phyloP scores from a whole-genome alignment of 2,329 filamentous ascomycete species.

The Apiospora marii region DNA sequence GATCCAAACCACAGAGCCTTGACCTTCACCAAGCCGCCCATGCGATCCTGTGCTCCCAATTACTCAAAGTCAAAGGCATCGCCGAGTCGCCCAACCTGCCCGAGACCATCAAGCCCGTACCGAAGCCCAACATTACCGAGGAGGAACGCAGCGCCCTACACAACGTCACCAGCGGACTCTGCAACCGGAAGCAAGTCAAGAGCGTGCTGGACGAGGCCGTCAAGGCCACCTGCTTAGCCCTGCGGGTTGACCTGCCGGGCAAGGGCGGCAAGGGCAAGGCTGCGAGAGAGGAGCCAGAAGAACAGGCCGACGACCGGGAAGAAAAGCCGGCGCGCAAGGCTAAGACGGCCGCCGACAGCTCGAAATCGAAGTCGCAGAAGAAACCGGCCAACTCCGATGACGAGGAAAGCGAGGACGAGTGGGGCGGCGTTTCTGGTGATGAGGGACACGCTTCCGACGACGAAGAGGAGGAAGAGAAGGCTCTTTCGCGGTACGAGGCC shows the following conservation, averaged over 20 bases:
- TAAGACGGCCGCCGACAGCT: conserved; percentile 37
- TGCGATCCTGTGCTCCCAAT: conserved; percentile 61
- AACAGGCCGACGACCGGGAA: conserved; percentile 40
- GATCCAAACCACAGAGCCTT: conserved; percentile 52
- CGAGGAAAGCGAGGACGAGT: conserved; percentile 36
- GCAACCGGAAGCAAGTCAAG: conserved; percentile 59
- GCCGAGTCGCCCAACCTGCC: conserved; percentile 60
- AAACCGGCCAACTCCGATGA: conserved; percentile 29
- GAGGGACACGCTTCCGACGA: conserved; percentile 29
- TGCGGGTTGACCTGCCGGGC: conserved; percentile 58
- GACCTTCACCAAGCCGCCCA: conserved; percentile 65
- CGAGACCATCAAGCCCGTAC: conserved; percentile 54
- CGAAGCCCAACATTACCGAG: conserved; percentile 59
- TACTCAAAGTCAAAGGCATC: conserved; percentile 62
- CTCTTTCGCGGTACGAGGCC: conserved; percentile 53
- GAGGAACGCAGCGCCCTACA: conserved; percentile 61
- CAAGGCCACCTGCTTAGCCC: conserved; percentile 54
- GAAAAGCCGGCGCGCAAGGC: conserved; percentile 36
- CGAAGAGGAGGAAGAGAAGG: conserved; percentile 42
- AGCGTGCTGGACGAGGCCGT: conserved; percentile 58
- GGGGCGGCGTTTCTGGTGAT: conserved; percentile 36
- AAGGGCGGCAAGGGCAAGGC: conserved; percentile 48
- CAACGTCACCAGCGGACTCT: conserved; percentile 67
- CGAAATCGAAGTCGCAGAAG: conserved; percentile 31
- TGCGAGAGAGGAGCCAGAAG: conserved; percentile 35